Base-by-base conservation (phyloP, 2,329 filamentous ascomycete species). In the Fusarium floridanum region DNA sequence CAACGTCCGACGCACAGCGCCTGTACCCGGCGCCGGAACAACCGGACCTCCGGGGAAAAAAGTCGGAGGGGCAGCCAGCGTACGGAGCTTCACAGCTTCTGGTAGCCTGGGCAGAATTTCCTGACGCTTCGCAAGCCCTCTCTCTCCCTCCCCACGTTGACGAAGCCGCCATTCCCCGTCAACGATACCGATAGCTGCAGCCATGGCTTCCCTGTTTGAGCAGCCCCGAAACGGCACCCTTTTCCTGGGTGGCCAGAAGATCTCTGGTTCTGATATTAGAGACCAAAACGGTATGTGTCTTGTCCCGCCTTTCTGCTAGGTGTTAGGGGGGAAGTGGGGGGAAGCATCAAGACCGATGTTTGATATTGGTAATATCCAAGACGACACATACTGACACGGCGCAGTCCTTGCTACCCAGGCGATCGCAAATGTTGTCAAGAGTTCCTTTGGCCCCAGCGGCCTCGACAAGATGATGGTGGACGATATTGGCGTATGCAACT, bases 391-490 rank as follows among this genome's bases (percentile, higher is more conserved):
- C 77, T 81, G 69, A 77, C 63, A 63, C 41, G 22, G 16, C 32
- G 17, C 81, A 95, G 97, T 98, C 59, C 91, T 95, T 78, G 97
- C 97, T 77, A 98, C 97, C 55, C 95, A 98, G 84, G 95, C 96
- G 69, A 98, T 99, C 81, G 93, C 97, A 80, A 99, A 98, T 91
- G 95, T 99, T 70, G 95, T 99, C 84, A 98, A 98, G 88, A 98
- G 94, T 85, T 99, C 97, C 17, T 99, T 99, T 82, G 97, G 97
- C 66, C 97, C 97, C 61, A 98, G 95, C 73, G 97, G 97, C 59
- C 90, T 99, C 77, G 97, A 99, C 84, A 99, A 99, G 91, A 99
- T 99, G 97, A 98, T 99, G 97, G 97, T 99, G 80, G 97, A 99
- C 86, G 97, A 99, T 83, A 98, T 99, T 84, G 97, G 97, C 82